Evolutionary conservation across 2,329 filamentous ascomycete species (phyloP), one percentile per base, ranked within the genome.

Genomic region (Aureobasidium sp.): DNA sequence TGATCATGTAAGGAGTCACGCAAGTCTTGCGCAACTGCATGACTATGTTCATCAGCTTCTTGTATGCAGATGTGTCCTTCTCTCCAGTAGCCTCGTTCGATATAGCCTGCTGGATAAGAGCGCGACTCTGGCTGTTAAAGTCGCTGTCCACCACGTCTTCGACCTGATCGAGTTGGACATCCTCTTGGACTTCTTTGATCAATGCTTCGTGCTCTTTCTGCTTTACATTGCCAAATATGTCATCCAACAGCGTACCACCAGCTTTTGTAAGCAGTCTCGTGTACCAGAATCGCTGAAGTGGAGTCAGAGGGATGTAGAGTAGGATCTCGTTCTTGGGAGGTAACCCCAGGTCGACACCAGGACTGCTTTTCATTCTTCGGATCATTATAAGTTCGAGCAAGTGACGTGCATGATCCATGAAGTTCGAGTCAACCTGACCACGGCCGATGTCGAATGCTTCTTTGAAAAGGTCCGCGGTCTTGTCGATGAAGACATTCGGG

Each of bases 271-370:
- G 74, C 5, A 85, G 75, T 29, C 80, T 74, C 3, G 77, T 78
- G 60, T 86, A 86, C 79, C 81, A 84, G 42, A 81, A 80, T 1
- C 79, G 72, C 65, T 86, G 83, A 73, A 84, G 78, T 0, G 81
- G 80, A 0, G 81, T 83, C 0, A 86, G 70, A 0, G 83, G 83
- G 0, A 85, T 78, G 57, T 80, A 84, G 1, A 86, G 73, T 0
- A 83, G 71, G 0, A 84, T 72, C 64, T 85, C 83, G 47, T 78
- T 79, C 68, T 85, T 86, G 1, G 77, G 75, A 0, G 83, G 83
- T 5, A 86, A 72, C 19, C 79, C 79, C 1, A 85, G 74, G 57
- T 82, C 78, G 35, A 85, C 79, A 0, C 76, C 78, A 0, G 78
- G 76, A 39, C 79, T 82, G 48, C 76, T 76, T 67, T 86, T 86